These are phyloP conservation scores for Chlorella sp. DNA, from an alignment of 139 green algal genomes.

Conservation along the genomic window DNA sequence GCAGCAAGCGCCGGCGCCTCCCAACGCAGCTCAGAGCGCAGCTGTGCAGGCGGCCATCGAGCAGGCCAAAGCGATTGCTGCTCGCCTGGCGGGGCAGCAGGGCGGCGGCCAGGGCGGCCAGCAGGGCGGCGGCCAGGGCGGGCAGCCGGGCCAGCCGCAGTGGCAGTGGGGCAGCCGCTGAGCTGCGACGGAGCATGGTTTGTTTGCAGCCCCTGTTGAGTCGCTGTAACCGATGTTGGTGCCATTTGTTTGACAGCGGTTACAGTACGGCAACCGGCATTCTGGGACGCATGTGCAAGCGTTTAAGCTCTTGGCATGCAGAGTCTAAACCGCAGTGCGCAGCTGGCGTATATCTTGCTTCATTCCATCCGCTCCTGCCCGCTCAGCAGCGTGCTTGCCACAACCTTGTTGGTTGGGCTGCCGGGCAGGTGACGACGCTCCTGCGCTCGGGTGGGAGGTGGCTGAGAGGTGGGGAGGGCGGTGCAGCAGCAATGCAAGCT, in stretches of 20 bases:
- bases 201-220: no score
- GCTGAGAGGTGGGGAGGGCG: no score
- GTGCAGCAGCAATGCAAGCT: no score
- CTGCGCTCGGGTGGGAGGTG: no score
- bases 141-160: neutral
- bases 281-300: no score
- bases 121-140: neutral
- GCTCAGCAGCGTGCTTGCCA: neutral
- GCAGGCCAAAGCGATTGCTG: conserved; percentile 37
- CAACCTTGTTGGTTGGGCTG: neutral
- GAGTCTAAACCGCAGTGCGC: neutral
- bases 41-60: conserved; percentile 28
- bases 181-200: no score
- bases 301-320: neutral
- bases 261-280: no score
- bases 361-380: neutral
- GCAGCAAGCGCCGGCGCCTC: conserved; percentile 16
- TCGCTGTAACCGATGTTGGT: no score
- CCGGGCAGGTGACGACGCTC: no score
- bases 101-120: no score
- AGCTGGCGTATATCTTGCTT: neutral
- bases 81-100: conserved; percentile 15
- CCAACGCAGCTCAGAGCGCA: neutral
- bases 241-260: neutral
- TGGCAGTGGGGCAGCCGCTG: conserved; percentile 20